Percentiles rank a stretch among this genome's conserved stretches.
Conservation (phyloP, 345 rosid species). For the Cochlearia excelsa region DNA sequence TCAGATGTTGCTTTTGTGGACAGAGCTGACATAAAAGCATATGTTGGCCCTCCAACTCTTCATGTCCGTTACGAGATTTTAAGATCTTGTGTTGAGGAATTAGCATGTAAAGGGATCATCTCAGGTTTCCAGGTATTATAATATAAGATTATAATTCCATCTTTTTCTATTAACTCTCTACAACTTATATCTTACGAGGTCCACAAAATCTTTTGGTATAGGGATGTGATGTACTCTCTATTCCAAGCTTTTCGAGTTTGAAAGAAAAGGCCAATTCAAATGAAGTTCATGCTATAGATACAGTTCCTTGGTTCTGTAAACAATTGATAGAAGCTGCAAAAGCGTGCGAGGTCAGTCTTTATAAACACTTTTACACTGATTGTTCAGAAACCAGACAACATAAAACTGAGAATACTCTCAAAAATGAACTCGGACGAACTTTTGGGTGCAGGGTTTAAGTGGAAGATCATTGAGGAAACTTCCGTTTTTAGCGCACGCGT, state of each 20-base stretch:
- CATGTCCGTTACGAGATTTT: constrained; percentile 91
- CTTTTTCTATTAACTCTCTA: background rate
- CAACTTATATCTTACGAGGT: constrained; percentile 1
- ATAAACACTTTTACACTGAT: background rate
- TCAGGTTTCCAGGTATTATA: constrained; percentile 56
- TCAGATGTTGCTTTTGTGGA: constrained; percentile 96
- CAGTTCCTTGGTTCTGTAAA: constrained; percentile 39
- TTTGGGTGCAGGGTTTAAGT: constrained; percentile 65
- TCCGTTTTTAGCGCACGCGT: constrained; percentile 82
- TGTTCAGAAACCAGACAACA: too few relatives aligned
- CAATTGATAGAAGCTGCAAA: constrained; percentile 77
- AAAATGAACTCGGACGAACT: constrained; percentile 9
- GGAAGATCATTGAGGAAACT: constrained; percentile 91
- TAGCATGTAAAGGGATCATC: constrained; percentile 64
- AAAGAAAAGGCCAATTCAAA: constrained; percentile 48
- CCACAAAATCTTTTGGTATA: constrained; percentile 32
- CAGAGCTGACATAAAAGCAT: constrained; percentile 96
- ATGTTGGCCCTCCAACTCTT: constrained; percentile 93
- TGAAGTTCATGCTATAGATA: constrained; percentile 45
- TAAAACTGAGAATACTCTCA: too few relatives aligned
- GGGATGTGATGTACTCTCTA: constrained; percentile 47
- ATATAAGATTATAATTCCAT: background rate
- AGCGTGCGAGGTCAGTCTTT: constrained; percentile 68
- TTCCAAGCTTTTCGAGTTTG: constrained; percentile 63
- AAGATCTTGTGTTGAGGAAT: constrained; percentile 82